A percentile compares a stretch with the other conserved stretches of the same genome.
These are phyloP conservation scores for Tolypocladium endophyticum DNA, from an alignment of 2,329 filamentous ascomycete genomes.

Conservation along the genomic window DNA sequence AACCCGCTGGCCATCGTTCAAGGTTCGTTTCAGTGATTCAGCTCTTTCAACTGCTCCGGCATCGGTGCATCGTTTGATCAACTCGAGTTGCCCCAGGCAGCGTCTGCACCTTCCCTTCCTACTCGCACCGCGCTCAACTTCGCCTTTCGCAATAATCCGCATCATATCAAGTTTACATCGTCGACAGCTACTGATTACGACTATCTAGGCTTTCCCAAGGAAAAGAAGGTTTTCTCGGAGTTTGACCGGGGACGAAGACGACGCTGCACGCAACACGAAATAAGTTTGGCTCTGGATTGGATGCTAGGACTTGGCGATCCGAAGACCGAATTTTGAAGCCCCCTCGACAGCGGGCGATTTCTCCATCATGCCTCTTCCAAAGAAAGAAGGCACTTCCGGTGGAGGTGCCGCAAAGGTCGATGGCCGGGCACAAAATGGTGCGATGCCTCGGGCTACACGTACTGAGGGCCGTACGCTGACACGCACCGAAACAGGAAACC, in stretches of 20 bases:
- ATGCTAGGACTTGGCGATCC: conserved; percentile 12
- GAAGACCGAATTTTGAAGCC: conserved; percentile 13
- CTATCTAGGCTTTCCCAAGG: background rate
- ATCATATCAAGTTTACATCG: too few relatives aligned
- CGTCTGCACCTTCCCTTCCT: background rate
- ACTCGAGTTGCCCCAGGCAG: background rate
- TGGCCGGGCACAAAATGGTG: conserved; percentile 25
- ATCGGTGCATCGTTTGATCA: background rate
- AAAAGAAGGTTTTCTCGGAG: background rate
- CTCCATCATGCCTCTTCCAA: conserved; percentile 24
- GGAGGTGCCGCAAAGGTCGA: conserved; percentile 19
- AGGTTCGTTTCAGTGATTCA: conserved; percentile 9
- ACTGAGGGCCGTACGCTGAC: conserved; percentile 1
- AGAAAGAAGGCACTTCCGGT: conserved; percentile 25
- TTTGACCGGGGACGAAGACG: background rate
- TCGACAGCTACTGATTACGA: background rate
- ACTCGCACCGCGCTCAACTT: background rate
- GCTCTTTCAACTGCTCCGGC: background rate
- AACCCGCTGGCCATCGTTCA: conserved; percentile 6
- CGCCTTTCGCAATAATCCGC: background rate
- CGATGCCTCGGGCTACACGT: background rate
- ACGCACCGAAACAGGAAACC: conserved; percentile 42
- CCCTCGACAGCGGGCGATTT: conserved; percentile 10
- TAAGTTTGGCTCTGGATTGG: conserved; percentile 7
- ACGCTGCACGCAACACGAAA: background rate